phyloP scores from a whole-genome alignment of 768 basidiomycete species.

The Leccinum truebloodii region DNA sequence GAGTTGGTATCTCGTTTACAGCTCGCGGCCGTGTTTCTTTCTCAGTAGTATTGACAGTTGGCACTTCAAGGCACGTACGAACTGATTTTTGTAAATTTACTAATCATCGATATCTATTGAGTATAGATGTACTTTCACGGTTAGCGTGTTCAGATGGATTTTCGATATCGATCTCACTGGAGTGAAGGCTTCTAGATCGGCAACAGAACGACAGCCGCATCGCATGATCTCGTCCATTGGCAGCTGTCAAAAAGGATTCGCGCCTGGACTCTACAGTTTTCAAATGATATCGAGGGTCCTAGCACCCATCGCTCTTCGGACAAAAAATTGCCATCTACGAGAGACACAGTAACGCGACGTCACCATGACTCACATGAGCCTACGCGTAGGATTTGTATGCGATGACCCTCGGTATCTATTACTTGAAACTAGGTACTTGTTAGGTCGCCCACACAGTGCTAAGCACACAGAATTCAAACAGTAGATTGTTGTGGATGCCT shows the following conservation, averaged over 20 bases:
- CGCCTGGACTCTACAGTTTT: background rate
- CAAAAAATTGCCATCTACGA: background rate
- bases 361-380: background rate
- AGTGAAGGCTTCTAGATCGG: background rate
- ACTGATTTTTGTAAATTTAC: no score
- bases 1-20: no score
- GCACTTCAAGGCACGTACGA: no score
- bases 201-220: background rate
- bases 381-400: background rate
- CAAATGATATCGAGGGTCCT: background rate
- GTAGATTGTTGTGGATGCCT: background rate
- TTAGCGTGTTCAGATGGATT: background rate
- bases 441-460: no score
- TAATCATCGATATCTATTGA: no score
- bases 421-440: background rate
- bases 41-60: no score
- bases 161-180: background rate
- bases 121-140: no score
- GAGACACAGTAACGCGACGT: background rate
- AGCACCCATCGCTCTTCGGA: background rate
- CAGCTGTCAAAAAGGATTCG: background rate
- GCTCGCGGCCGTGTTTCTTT: no score
- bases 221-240: background rate
- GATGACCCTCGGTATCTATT: background rate
- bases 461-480: background rate